These are phyloP conservation scores for Penicillium chermesinum DNA, from an alignment of 495 filamentous ascomycete species.

Conservation along the genomic window DNA sequence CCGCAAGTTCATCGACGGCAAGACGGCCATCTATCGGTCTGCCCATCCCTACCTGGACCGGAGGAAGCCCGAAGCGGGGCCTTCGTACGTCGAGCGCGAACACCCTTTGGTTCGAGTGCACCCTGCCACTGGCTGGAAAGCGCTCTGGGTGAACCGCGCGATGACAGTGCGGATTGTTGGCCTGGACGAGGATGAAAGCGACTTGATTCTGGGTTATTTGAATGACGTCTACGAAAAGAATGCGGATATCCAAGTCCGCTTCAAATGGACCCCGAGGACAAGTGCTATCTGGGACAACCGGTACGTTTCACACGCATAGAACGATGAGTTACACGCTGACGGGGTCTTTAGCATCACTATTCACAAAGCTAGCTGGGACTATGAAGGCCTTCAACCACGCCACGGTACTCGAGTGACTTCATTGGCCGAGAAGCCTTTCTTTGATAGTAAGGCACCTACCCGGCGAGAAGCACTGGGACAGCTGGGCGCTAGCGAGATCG, in stretches of 20 bases:
- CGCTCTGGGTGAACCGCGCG: slow-evolving; percentile 62
- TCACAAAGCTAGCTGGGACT: slow-evolving; percentile 65
- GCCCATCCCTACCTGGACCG: slow-evolving; percentile 65
- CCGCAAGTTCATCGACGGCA: slow-evolving; percentile 66
- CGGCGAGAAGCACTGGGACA: slow-evolving; percentile 55
- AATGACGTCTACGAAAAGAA: slow-evolving; percentile 62
- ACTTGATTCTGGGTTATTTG: slow-evolving; percentile 62
- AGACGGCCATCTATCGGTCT: slow-evolving; percentile 59
- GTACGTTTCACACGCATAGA: slow-evolving; percentile 26
- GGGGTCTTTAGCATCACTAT: slow-evolving; percentile 52
- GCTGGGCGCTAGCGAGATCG: slow-evolving; percentile 25
- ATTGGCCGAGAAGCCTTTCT: slow-evolving; percentile 63
- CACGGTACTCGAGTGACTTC: slow-evolving; percentile 62
- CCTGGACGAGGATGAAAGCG: slow-evolving; percentile 59
- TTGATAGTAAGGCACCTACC: slow-evolving; percentile 53
- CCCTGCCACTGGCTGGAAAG: slow-evolving; percentile 66
- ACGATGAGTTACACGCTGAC: background rate
- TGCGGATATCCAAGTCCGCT: slow-evolving; percentile 63
- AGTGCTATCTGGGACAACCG: slow-evolving; percentile 63
- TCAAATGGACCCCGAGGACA: slow-evolving; percentile 58
- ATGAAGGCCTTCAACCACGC: slow-evolving; percentile 55
- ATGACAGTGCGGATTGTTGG: slow-evolving; percentile 63
- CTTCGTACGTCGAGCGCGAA: slow-evolving; percentile 57
- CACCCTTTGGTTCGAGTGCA: slow-evolving; percentile 68
- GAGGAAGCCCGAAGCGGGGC: slow-evolving; percentile 54